Percentiles rank a stretch among this genome's conserved stretches.
These are phyloP conservation scores for Glebionis coronaria DNA, from an alignment of 129 eudicot genomes.

Conservation along the genomic window DNA sequence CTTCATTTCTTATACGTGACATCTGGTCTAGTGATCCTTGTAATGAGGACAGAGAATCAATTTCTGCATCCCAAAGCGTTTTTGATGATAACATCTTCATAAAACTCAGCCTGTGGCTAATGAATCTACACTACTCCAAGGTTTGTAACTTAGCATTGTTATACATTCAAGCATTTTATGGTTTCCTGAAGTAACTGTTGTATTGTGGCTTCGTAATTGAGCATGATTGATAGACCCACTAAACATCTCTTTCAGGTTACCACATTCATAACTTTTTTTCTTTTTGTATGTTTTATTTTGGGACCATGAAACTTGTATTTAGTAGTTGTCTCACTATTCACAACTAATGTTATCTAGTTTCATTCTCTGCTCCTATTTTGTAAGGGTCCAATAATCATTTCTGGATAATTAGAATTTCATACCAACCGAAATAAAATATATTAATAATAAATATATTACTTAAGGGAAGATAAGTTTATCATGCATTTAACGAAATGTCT, in stretches of 20 bases:
- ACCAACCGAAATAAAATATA: too few relatives aligned
- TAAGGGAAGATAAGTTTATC: not conserved
- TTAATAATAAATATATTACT: too few relatives aligned
- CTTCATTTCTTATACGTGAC: conserved; percentile 70
- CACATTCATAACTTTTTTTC: not conserved
- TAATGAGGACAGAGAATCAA: conserved; percentile 38
- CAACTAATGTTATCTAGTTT: not conserved
- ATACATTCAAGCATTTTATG: conserved; percentile 4
- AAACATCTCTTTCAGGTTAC: not conserved
- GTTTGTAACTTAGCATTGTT: conserved; percentile 32
- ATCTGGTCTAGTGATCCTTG: conserved; percentile 41
- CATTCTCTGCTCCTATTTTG: not conserved
- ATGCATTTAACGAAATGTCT: not conserved
- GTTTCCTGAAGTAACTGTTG: not conserved
- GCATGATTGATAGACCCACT: not conserved
- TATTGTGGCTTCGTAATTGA: not conserved
- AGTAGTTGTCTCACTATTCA: not conserved
- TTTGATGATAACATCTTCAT: conserved; percentile 61
- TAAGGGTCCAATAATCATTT: not conserved
- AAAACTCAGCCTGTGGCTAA: conserved; percentile 74
- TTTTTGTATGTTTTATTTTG: not conserved
- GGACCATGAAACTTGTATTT: conserved; percentile 3
- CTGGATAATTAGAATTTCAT: too few relatives aligned
- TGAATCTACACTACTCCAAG: conserved; percentile 54
- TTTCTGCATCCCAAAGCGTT: conserved; percentile 49